Evolutionary conservation across 257 asterid genomes (phyloP), one percentile per base, ranked within the genome.

Genomic region (Mitragyna speciosa): DNA sequence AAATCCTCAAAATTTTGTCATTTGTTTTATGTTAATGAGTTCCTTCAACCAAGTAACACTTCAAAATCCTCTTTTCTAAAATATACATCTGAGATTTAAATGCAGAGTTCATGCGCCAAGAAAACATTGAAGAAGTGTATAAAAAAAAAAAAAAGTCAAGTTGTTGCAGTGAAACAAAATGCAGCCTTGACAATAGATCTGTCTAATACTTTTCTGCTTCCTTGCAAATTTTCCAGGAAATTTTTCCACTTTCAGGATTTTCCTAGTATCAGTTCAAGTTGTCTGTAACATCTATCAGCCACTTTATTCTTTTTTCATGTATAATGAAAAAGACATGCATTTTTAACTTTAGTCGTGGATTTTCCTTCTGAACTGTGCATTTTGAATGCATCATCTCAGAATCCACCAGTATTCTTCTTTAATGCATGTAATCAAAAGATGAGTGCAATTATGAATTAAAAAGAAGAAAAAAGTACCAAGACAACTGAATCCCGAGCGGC

Each of bases 401-500:
- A 36, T 28, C 33, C 47, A 41, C 7, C 14, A 43, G 39, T 17
- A 73, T 36, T 51, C 58, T 14, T 51, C 58, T 2, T 51, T 51
- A 56, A 20, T 63, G 59, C 47, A 36, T 14, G 6, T 66, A 68
- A 51, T 9, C 49, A 41, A 20, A 4, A 31, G 47, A 7, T 39
- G 41, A 73, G 8, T 6, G 15, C 20, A 22, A 24, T 14, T 24
- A 19, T 43, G 24, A 45, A 33, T 2, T 15, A 8, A 52, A 63
- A 19, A 19, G 26, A 2, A 48, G 31, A 54, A 24, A 74, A 31
- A 76, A 52, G 28, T 78, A 84, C 87, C 85, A 78, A 75, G 9
- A 79, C 75, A 78, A 84, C 85, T 45, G 85, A 70, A 70, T 84
- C 87, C 24, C 87, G 77, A 59, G 85, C 81, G 78, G 82, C 87